These are phyloP conservation scores for Pseudogymnoascus verrucosus DNA, from an alignment of 2,329 filamentous ascomycete species.

Conservation along the genomic window DNA sequence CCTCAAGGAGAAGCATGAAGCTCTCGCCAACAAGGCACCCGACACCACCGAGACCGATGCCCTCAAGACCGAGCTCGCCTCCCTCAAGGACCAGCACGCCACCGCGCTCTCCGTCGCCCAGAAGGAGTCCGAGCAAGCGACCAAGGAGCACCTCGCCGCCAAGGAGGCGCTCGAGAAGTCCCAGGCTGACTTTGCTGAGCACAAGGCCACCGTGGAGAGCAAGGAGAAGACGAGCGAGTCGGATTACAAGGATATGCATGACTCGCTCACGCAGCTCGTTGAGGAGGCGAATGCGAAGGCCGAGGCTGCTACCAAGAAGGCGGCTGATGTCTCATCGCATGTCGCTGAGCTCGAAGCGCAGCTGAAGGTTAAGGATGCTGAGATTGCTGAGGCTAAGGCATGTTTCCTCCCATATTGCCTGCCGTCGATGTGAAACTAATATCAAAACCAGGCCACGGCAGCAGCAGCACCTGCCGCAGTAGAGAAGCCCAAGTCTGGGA, in stretches of 20 bases:
- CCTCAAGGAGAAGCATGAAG: slow-evolving; percentile 32
- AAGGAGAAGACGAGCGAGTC: slow-evolving; percentile 47
- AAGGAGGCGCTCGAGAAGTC: slow-evolving; percentile 34
- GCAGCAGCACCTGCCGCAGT: slow-evolving; percentile 7
- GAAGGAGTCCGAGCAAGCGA: slow-evolving; percentile 27
- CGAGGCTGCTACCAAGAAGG: slow-evolving; percentile 26
- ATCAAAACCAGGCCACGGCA: slow-evolving; percentile 9
- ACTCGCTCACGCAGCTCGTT: slow-evolving; percentile 51
- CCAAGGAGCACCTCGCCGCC: slow-evolving; percentile 31
- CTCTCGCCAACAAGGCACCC: slow-evolving; percentile 45
- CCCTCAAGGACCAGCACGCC: slow-evolving; percentile 41
- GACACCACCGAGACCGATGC: slow-evolving; percentile 48
- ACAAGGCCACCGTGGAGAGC: slow-evolving; percentile 42
- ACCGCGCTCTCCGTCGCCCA: slow-evolving; percentile 32
- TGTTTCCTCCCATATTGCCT: not conserved
- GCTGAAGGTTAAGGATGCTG: slow-evolving; percentile 48
- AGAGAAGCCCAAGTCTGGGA: slow-evolving; percentile 11
- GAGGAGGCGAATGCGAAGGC: slow-evolving; percentile 42
- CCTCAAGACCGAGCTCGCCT: slow-evolving; percentile 43
- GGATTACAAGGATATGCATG: slow-evolving; percentile 57
- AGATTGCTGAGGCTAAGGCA: slow-evolving; percentile 55
- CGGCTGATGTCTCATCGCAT: not conserved
- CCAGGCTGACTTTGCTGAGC: slow-evolving; percentile 46
- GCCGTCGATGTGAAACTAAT: not conserved
- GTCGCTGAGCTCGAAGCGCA: slow-evolving; percentile 19